A percentile compares a stretch with the other conserved stretches of the same genome.
Evolutionary conservation across 306 rosid species (phyloP).

Genomic region (Comarum palustre): DNA sequence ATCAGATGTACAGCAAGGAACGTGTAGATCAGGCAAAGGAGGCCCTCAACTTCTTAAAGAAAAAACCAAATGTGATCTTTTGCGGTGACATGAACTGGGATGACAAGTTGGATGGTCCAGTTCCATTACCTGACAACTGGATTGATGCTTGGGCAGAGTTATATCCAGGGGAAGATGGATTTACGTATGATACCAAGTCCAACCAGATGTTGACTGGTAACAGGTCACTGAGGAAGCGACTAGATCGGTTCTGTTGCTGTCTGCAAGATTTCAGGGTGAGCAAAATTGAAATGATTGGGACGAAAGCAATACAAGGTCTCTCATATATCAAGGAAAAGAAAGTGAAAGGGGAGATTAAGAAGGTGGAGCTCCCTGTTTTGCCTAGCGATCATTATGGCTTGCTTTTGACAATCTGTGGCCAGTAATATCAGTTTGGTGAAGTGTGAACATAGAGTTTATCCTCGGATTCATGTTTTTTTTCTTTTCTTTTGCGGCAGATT

Average conservation of each 20-base stretch:
- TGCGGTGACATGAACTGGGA: conserved; percentile 99
- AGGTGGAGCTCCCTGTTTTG: conserved; percentile 77
- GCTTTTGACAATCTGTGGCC: conserved; percentile 59
- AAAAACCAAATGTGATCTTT: conserved; percentile 64
- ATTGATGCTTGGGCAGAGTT: conserved; percentile 69
- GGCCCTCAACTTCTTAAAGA: conserved; percentile 56
- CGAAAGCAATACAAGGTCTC: conserved; percentile 56
- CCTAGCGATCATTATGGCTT: conserved; percentile 93
- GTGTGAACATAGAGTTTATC: conserved; percentile 15
- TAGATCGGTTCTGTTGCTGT: conserved; percentile 72
- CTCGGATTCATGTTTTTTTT: not conserved
- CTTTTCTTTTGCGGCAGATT: not conserved
- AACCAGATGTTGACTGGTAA: conserved; percentile 77
- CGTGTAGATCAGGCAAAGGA: conserved; percentile 76
- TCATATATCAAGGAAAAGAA: conserved; percentile 72
- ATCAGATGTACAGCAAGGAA: conserved; percentile 94
- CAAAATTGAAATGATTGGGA: conserved; percentile 79
- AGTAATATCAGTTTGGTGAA: conserved; percentile 17
- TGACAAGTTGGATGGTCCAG: conserved; percentile 73
- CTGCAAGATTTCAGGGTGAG: conserved; percentile 55
- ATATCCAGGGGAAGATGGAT: conserved; percentile 66
- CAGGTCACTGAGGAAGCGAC: conserved; percentile 60
- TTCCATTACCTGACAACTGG: conserved; percentile 74
- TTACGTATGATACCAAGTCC: conserved; percentile 93
- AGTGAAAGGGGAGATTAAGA: conserved; percentile 53